A percentile compares a stretch with the other conserved stretches of the same genome.
phyloP scores from a whole-genome alignment of 2,329 filamentous ascomycete genomes.

The Knoxdaviesia capensis region DNA sequence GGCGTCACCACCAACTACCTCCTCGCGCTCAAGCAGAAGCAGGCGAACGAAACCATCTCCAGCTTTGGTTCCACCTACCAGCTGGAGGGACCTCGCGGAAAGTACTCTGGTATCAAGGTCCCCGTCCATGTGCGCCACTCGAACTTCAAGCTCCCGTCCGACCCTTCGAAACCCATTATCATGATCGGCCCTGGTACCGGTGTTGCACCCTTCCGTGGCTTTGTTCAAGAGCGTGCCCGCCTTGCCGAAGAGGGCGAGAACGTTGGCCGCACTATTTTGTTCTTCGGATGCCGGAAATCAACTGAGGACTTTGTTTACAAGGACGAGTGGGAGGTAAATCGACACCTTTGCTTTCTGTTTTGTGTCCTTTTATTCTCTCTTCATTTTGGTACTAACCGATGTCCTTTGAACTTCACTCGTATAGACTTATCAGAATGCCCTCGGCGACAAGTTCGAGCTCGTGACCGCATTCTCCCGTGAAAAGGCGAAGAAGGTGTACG shows the following conservation, averaged over 20 bases:
- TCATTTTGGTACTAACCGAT: conserved; percentile 8
- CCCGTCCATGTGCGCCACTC: conserved; percentile 94
- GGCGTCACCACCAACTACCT: conserved; percentile 97
- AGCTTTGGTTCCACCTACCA: conserved; percentile 73
- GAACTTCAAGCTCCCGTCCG: conserved; percentile 96
- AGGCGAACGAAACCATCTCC: conserved; percentile 68
- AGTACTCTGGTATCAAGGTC: conserved; percentile 88
- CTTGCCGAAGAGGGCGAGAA: conserved; percentile 60
- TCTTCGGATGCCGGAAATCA: conserved; percentile 81
- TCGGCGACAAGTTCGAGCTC: conserved; percentile 79
- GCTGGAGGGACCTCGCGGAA: conserved; percentile 78
- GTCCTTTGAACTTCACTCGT: neutral
- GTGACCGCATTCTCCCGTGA: conserved; percentile 94
- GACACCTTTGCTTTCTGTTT: neutral
- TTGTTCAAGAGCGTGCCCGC: conserved; percentile 81
- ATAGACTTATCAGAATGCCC: conserved; percentile 61
- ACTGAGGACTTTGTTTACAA: conserved; percentile 87
- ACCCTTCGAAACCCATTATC: conserved; percentile 83
- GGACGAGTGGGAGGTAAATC: conserved; percentile 75
- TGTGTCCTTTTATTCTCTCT: neutral
- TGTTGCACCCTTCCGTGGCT: conserved; percentile 88
- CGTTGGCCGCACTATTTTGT: conserved; percentile 74
- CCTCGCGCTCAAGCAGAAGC: conserved; percentile 86
- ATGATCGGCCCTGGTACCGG: conserved; percentile 94
- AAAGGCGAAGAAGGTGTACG: conserved; percentile 74